Base-by-base conservation (phyloP, 805 yeast genomes). In the Tetrapisispora pingtungensis region DNA sequence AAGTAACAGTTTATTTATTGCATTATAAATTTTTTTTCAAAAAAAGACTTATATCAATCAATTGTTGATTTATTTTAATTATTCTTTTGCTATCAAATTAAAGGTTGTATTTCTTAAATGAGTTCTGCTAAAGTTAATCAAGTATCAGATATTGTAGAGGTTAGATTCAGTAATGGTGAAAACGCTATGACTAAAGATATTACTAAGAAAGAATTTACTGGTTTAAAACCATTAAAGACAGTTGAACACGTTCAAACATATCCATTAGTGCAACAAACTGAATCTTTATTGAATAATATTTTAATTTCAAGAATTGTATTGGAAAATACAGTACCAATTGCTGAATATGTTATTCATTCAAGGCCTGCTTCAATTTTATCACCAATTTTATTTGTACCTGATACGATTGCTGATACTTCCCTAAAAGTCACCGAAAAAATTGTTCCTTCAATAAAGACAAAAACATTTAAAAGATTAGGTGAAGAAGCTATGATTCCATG, bases 381-480 rank as follows among this genome's bases (percentile, higher is more conserved):
- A 43, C 75, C 77, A 18, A 66, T 74, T 6, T 61, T 77, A 36
- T 57, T 61, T 39, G 62, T 68, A 37, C 69, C 73, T 20, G 84
- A 84, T 60, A 69, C 67, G 42, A 59, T 67, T 27, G 70, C 80
- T n/a, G 81, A 83, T 51, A 53, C 66, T 27, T 64, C 75, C n/a
- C 73, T 88, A 52, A 59, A 57, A 46, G 57, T 68, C 31, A 65
- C 86, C 36, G 96, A 88, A 54, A 59, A 62, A 47, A 58, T 65
- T 35, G 65, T 77, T 18, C 95, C 95, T 3, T 66, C 69, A 33
- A 63, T 80, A 44, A 77, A 77, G 65, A 73, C 81, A 1, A 61
- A 73, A 28, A 74, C 76, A 41, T 70, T 70, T 57, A 64, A 67
- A 40, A 75, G 71, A 46, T 55, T 79, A 40, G 69, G 73, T 33